Base-by-base conservation (phyloP, 176 grass and related monocot genomes). In the Juncus inflexus region DNA sequence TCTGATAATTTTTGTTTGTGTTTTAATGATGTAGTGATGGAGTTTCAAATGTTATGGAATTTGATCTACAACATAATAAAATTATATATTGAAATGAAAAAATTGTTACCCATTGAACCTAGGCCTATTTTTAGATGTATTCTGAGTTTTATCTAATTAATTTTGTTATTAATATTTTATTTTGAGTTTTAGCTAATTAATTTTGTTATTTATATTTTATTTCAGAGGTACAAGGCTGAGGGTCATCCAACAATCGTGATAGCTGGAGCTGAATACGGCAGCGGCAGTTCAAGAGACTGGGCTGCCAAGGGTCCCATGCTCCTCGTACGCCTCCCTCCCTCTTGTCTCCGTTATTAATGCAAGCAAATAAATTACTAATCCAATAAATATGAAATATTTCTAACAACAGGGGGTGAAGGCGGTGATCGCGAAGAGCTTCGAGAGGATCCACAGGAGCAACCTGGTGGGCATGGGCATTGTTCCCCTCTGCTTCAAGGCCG, bases 211-310 rank as follows among this genome's bases (percentile, higher is more conserved):
- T 3, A 9, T 3, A 49, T 58, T 28, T 28, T 28, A 28, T 35
- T 81, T 16, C 83, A 97, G 94, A 92, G 66, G 78, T 97, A 97
- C 78, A 91, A 89, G 69, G 57, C 77, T 12, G 88, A 89, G 45
- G 94, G 94, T 55, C 66, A 86, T 76, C 79, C 69, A 51, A 97
- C 94, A 0, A 84, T 97, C 3, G 70, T 97, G 86, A 71, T 97
- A 12, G 88, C 94, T 82, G 94, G 94, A 11, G 85, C 94, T 11
- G 94, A 97, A 67, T 97, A 97, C 9, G 94, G 94, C 58, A 97
- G 94, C 12, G 94, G 94, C 64, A 97, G 94, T 62, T 97, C 94
- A 62, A 88, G 94, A 63, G 94, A 97, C 76, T 97, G 94, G 94
- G 94, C 88, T 77, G 94, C 94, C 7, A 92, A 97, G 72, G 94